Base-by-base conservation (phyloP, 495 filamentous ascomycete genomes). In the Penicillium turbatum region DNA sequence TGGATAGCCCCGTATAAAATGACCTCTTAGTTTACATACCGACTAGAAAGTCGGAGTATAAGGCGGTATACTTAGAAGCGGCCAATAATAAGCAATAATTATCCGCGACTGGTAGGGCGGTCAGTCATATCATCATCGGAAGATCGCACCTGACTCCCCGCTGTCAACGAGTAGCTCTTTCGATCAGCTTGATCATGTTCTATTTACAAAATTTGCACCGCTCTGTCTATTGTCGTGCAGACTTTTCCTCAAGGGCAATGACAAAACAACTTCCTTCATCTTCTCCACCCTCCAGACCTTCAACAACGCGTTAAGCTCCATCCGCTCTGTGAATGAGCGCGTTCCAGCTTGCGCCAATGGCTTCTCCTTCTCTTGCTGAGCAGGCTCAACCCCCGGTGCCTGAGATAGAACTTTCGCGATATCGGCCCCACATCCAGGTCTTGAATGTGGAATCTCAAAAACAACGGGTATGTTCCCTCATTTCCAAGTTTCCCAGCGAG, bases 361-460 rank as follows among this genome's bases (percentile, higher is more conserved):
- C 60, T 21, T 38, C 35, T 13, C 16, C 42, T 27, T 54, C 37
- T 32, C n/a, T 13, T 15, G 60, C 37, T 15, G 60, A 40, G 54
- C 40, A 48, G 27, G 39, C 37, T 32, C 51, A 53, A 6, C 24
- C 50, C 1, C 44, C 30, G 15, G 43, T 34, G 17, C 11, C 26
- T 27, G 26, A 24, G 36, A 24, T 27, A 42, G 24, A 30, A 19
- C 19, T 36, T 38, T 30, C 26, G n/a, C 19, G 16, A 2, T 27
- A 50, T 9, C 36, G 62, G 8, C 62, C 64, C 21, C 56, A 53
- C 13, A 26, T 67, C 6, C 48, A 60, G 29, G 35, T 43, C 5
- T 40, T 76, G 44, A 68, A 68, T 68, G 61, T 75, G 3, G 74
- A 77, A 49, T 63, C 60, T 43, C 61, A 62, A 16, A 21, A 56